A percentile compares a stretch with the other conserved stretches of the same genome.
Conservation (phyloP, 306 rosid genomes). For the Lablab purpureus region DNA sequence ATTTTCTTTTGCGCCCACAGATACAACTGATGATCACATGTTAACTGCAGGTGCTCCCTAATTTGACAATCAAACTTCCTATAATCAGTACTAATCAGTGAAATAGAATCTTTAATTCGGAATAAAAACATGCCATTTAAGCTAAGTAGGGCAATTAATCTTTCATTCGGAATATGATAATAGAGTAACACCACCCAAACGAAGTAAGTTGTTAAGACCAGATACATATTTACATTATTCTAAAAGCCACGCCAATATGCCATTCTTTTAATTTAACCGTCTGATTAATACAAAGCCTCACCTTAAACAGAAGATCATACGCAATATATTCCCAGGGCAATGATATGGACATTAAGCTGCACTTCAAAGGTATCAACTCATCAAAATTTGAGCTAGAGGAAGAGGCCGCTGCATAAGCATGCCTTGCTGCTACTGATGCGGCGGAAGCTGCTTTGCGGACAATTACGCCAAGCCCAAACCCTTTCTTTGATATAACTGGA, state of each 20-base stretch:
- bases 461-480: constrained; percentile 82
- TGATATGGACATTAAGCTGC: constrained; percentile 94
- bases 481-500: constrained; percentile 80
- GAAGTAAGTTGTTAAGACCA: constrained; percentile 31
- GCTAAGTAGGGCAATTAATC: background rate
- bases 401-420: constrained; percentile 92
- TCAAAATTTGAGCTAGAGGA: constrained; percentile 64
- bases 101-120: too few species aligned
- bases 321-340: constrained; percentile 98
- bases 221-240: constrained; percentile 31
- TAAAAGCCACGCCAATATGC: constrained; percentile 20
- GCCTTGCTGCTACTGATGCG: constrained; percentile 90
- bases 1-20: constrained; percentile 32
- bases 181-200: constrained; percentile 6
- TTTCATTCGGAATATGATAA: constrained; percentile 4
- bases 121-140: constrained; percentile 17
- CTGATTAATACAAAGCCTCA: constrained; percentile 48
- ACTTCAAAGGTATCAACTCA: constrained; percentile 90
- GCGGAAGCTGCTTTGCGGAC: constrained; percentile 87
- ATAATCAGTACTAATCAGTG: constrained; percentile 36
- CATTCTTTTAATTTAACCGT: constrained; percentile 24
- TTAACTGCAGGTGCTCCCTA: constrained; percentile 92
- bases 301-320: constrained; percentile 94
- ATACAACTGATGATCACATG: constrained; percentile 60
- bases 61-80: constrained; percentile 26